These are phyloP conservation scores for Arctium lappa DNA, from an alignment of 129 eudicot species.

Conservation along the genomic window DNA sequence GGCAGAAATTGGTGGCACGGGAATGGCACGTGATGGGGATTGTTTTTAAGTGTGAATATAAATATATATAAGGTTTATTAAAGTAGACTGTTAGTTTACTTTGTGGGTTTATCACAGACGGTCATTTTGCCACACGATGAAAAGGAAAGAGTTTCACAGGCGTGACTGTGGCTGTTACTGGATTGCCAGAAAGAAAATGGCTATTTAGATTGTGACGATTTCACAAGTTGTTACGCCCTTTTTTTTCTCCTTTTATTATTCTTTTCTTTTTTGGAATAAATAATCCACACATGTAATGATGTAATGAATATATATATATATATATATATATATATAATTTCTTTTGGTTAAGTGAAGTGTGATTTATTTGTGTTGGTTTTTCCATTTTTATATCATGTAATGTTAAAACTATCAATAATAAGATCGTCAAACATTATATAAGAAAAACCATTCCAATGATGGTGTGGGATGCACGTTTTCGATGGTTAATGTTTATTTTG, in stretches of 20 bases:
- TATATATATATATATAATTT: neutral
- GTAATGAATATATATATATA: too few relatives aligned
- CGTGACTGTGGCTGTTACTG: slow-evolving; percentile 13
- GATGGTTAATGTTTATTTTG: too few relatives aligned
- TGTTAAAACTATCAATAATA: too few relatives aligned
- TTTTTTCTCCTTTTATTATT: neutral
- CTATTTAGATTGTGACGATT: slow-evolving; percentile 26
- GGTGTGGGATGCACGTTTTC: too few relatives aligned
- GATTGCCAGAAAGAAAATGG: slow-evolving; percentile 27
- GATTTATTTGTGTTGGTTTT: slow-evolving; percentile 2
- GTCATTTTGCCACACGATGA: slow-evolving; percentile 18
- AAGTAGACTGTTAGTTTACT: slow-evolving; percentile 7
- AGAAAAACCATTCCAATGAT: too few relatives aligned
- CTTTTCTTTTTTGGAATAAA: slow-evolving; percentile 7
- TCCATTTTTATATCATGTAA: neutral
- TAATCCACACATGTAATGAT: slow-evolving; percentile 29
- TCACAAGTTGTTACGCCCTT: slow-evolving; percentile 2
- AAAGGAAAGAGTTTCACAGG: neutral
- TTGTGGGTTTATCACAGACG: slow-evolving; percentile 27
- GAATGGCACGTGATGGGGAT: slow-evolving; percentile 17
- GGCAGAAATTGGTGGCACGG: slow-evolving; percentile 29
- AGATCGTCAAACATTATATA: too few relatives aligned
- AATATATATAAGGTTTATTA: neutral
- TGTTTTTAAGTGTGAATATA: neutral
- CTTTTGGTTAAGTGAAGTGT: slow-evolving; percentile 10